Evolutionary conservation across 2,329 filamentous ascomycete genomes (phyloP), one percentile per base, ranked within the genome.

Genomic region (Sporothrix protearum): DNA sequence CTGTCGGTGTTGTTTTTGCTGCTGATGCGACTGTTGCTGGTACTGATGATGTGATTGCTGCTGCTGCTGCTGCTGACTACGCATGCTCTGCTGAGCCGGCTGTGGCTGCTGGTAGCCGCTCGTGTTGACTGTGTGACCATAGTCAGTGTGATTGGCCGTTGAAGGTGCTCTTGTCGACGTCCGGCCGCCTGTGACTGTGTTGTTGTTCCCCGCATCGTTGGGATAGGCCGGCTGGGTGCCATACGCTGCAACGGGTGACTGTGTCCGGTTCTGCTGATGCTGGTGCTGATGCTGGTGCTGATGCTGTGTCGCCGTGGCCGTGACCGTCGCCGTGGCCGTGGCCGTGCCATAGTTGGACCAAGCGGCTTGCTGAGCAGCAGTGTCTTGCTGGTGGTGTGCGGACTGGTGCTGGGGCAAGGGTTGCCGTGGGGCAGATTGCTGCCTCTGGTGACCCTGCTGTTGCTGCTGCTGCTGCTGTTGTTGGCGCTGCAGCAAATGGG

Each of bases 1-100:
- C 19, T 76, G 76, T 73, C 79, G 57, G 1, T 66, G 73, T 75
- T 77, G 68, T 73, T 72, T 79, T 61, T 80, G 79, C 45, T 81
- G 81, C 64, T 84, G 83, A 68, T 80, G 78, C 5, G 76, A 77
- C 2, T 74, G 53, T 7, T 61, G 68, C 9, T 76, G 77, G 2
- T 75, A 76, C 3, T 76, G 77, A 12, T 77, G 77, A 12, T 76
- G 76, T 0, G 75, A 75, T 1, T 73, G 75, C 1, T 57, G 72
- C 9, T 74, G 75, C 8, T 67, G 61, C 9, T 70, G 72, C 0
- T 42, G 67, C 8, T 80, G 79, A n/a, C n/a, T n/a, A n/a, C n/a
- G n/a, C n/a, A n/a, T n/a, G n/a, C n/a, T n/a, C 7, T 77, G 78
- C 3, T 74, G 36, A 9, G 33, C 22, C 33, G 63, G 36, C 36